Percentiles rank a stretch among this genome's conserved stretches.
Evolutionary conservation across 1,284 basidiomycete species (phyloP).

Genomic region (Cryptococcus wingfieldii): DNA sequence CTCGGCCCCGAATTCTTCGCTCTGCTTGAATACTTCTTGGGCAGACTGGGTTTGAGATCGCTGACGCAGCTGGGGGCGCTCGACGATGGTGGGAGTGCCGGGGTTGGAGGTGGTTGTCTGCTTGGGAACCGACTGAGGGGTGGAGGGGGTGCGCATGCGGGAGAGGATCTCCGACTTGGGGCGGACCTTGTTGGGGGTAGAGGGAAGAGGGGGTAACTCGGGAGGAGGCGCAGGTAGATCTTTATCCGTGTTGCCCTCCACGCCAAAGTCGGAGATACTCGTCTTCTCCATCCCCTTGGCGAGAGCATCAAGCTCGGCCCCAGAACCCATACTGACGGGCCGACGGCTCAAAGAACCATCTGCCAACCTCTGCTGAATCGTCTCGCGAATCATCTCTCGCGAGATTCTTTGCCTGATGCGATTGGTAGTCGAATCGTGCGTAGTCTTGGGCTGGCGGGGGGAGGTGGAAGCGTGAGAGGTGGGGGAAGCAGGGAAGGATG

Average conservation of each 20-base stretch:
- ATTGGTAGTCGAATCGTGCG: constrained; percentile 26
- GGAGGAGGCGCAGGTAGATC: constrained; percentile 13
- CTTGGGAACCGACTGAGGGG: background rate
- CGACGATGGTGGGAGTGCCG: background rate
- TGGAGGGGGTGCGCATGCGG: background rate
- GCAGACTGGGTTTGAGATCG: constrained; percentile 31
- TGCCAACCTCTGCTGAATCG: constrained; percentile 41
- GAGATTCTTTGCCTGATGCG: constrained; percentile 47
- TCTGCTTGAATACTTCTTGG: constrained; percentile 29
- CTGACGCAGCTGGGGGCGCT: constrained; percentile 23
- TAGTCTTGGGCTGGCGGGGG: constrained; percentile 6
- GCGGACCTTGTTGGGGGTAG: constrained; percentile 8
- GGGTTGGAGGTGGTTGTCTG: background rate
- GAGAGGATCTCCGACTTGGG: background rate
- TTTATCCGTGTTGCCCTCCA: constrained; percentile 8
- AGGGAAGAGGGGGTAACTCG: constrained; percentile 3
- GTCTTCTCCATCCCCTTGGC: background rate
- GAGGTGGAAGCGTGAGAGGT: constrained; percentile 9
- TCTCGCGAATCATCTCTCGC: constrained; percentile 45
- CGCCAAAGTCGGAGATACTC: background rate
- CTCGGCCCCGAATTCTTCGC: constrained; percentile 24
- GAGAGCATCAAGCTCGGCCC: background rate
- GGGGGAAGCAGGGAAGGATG: constrained; percentile 8
- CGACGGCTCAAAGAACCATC: constrained; percentile 31
- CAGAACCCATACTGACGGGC: constrained; percentile 10